Evolutionary conservation across 208 protist genomes (phyloP).

Genomic region (Crithidia expoeki): DNA sequence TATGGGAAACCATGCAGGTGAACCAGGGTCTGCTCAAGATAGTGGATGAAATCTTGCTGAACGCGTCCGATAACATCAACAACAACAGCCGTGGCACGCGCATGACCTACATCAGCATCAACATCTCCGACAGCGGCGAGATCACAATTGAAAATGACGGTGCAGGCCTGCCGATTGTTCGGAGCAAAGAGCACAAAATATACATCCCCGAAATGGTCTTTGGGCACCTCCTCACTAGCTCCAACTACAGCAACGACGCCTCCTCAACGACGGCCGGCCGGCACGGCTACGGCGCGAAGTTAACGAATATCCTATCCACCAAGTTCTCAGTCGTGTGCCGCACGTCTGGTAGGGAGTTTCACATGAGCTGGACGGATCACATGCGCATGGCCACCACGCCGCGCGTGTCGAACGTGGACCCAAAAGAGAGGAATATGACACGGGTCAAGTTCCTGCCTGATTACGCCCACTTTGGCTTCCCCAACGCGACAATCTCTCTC

Average conservation of each 20-base stretch:
- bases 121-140: slow-evolving; percentile 84
- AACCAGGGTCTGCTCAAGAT: slow-evolving; percentile 98
- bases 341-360: slow-evolving; percentile 88
- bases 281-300: slow-evolving; percentile 98
- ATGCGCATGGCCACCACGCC: slow-evolving; percentile 95
- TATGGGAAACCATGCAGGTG: slow-evolving; percentile 91
- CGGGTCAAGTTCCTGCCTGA: slow-evolving; percentile 90
- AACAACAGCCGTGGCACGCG: slow-evolving; percentile 54
- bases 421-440: slow-evolving; percentile 78
- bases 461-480: slow-evolving; percentile 84
- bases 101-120: slow-evolving; percentile 93
- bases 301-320: slow-evolving; percentile 99
- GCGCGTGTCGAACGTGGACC: slow-evolving; percentile 78
- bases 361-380: slow-evolving; percentile 97
- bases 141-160: slow-evolving; percentile 97
- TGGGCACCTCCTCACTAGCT: slow-evolving; percentile 96
- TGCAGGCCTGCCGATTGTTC: slow-evolving; percentile 92
- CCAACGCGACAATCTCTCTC: slow-evolving; percentile 68
- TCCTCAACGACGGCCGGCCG: slow-evolving; percentile 94
- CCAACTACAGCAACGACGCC: slow-evolving; percentile 97
- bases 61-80: slow-evolving; percentile 97
- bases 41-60: slow-evolving; percentile 99
- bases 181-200: slow-evolving; percentile 91
- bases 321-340: slow-evolving; percentile 95
- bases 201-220: slow-evolving; percentile 99